Base-by-base conservation (phyloP, 148 eudicot genomes). In the Chenopodium album region DNA sequence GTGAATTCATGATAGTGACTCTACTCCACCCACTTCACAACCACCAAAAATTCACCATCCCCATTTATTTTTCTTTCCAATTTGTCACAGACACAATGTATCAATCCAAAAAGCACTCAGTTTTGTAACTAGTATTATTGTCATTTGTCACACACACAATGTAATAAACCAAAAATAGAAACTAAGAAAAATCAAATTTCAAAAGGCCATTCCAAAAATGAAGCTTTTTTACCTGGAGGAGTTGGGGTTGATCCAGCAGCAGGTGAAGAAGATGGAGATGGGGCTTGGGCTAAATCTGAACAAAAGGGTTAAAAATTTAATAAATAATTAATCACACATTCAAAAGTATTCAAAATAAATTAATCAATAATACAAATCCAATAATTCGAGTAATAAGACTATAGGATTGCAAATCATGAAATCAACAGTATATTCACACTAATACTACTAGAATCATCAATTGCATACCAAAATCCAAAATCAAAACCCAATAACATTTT, bases 221-320 rank as follows among this genome's bases (percentile, higher is more conserved):
- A 41, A 65, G 34, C 20, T 23, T 44, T 8, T 29, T 78, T 71
- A 77, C 84, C 87, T 83, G 86, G 62, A 73, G 88, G 47, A 9
- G 79, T 5, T 76, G 69, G 63, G 31, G 73, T 28, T 32, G 86
- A 79, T 6, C 78, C 75, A 41, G 75, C 9, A 7, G 75, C 22
- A 71, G 75, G 23, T 9, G 75, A 37, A 11, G 79, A 46, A 23
- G 81, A 63, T 26, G 82, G 31, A 23, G 85, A 48, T 71, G 80
- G 80, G 4, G 86, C 62, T 46, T 48, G 73, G 7, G 86, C 78
- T 34, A 22, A 22, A 23, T 65, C 86, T 80, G 78, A 62, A 48
- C n/a, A 66, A 56, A 17, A 16, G 62, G 62, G 62, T 50, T 11
- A 2, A 50, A 50, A 50, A 12, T 6, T 41, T 0, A 12, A 48